Percentiles rank a stretch among this genome's conserved stretches.
phyloP scores from a whole-genome alignment of 129 eudicot species.

The Solidago caesia region DNA sequence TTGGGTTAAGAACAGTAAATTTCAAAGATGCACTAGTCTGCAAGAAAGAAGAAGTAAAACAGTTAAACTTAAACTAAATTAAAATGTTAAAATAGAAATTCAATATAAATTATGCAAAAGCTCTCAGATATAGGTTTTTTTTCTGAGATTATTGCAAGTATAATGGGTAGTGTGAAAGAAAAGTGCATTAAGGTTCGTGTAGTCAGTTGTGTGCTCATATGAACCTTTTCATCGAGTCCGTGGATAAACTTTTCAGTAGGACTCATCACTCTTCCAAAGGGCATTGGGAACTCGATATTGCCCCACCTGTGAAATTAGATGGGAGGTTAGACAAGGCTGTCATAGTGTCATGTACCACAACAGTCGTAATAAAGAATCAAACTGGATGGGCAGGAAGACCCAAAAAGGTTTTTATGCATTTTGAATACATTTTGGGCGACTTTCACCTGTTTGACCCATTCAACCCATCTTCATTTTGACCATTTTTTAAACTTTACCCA shows the following conservation, averaged over 20 bases:
- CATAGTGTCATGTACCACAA: background rate
- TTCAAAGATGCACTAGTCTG: slow-evolving; percentile 94
- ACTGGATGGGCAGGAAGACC: no score
- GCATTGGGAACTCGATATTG: slow-evolving; percentile 77
- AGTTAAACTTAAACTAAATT: background rate
- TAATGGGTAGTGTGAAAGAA: background rate
- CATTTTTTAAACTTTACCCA: no score
- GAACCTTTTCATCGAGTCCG: slow-evolving; percentile 80
- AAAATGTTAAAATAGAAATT: background rate
- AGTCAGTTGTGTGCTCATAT: background rate
- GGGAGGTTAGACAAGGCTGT: background rate
- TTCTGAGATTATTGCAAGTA: background rate
- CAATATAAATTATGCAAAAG: background rate
- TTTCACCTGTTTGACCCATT: no score
- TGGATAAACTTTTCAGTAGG: slow-evolving; percentile 78
- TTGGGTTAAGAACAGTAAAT: slow-evolving; percentile 82
- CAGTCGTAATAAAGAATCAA: background rate
- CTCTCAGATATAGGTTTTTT: background rate
- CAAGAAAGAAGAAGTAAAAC: background rate
- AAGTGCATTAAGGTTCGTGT: no score
- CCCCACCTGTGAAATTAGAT: slow-evolving; percentile 59
- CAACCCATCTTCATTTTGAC: no score
- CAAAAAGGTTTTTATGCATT: no score
- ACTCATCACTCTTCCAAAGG: slow-evolving; percentile 87
- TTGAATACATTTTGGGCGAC: no score